Conservation (phyloP, 2,329 filamentous ascomycete species). For the Penicillium palitans region DNA sequence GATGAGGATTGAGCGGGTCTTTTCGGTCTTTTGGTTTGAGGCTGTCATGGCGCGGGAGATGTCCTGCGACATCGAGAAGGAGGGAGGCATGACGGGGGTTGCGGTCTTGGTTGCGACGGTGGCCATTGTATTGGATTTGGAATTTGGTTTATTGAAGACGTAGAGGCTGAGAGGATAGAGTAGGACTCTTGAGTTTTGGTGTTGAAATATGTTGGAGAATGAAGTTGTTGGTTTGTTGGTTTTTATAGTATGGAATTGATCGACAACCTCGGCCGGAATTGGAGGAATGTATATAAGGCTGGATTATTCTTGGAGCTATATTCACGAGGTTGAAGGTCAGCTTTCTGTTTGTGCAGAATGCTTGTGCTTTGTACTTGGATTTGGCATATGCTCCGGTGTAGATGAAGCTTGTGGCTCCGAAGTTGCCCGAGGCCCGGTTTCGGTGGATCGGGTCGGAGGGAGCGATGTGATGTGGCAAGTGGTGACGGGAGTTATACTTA, state of each 20-base stretch:
- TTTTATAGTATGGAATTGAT: slow-evolving; percentile 2
- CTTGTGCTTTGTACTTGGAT: slow-evolving; percentile 9
- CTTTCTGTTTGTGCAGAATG: slow-evolving; percentile 1
- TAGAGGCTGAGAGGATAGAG: not conserved
- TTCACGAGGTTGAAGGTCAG: slow-evolving; percentile 5
- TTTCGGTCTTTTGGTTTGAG: slow-evolving; percentile 34
- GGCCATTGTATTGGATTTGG: slow-evolving; percentile 8
- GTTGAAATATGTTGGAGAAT: not conserved
- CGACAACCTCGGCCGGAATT: slow-evolving; percentile 10
- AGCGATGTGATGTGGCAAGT: slow-evolving; percentile 16
- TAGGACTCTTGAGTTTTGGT: not conserved
- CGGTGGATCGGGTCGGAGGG: slow-evolving; percentile 17
- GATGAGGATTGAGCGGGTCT: slow-evolving; percentile 19
- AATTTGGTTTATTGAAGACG: not conserved
- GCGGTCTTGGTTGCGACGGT: slow-evolving; percentile 22
- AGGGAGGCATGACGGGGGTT: slow-evolving; percentile 21
- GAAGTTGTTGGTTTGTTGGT: not conserved
- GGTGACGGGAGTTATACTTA: slow-evolving; percentile 11
- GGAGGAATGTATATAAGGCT: not conserved
- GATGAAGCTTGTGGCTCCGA: slow-evolving; percentile 14
- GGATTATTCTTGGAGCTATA: not conserved
- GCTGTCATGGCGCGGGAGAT: slow-evolving; percentile 42
- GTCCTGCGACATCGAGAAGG: slow-evolving; percentile 35
- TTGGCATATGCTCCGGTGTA: slow-evolving; percentile 10
- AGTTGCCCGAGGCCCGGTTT: slow-evolving; percentile 17